phyloP scores from a whole-genome alignment of 2,329 filamentous ascomycete genomes.

The Bipolaris victoriae region DNA sequence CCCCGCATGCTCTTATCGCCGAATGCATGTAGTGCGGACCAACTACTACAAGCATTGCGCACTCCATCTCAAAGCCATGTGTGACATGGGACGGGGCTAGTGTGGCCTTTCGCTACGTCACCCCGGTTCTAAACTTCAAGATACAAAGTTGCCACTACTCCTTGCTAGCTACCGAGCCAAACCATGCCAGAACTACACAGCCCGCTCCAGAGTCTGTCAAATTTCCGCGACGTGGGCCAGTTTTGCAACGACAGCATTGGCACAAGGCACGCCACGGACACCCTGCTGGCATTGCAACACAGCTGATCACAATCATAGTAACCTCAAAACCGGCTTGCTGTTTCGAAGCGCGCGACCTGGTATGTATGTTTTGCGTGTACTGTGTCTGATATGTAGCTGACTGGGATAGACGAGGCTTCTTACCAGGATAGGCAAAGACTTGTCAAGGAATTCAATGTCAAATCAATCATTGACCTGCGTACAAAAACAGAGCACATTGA shows the following conservation, averaged over 20 bases:
- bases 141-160: background rate
- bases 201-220: constrained; percentile 41
- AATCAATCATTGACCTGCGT: constrained; percentile 78
- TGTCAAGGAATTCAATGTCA: constrained; percentile 65
- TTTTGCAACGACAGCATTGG: constrained; percentile 36
- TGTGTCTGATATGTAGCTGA: constrained; percentile 3
- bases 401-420: constrained; percentile 70
- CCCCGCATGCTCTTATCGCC: background rate
- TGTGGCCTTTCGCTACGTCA: constrained; percentile 17
- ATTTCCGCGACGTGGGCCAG: constrained; percentile 47
- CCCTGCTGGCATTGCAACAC: background rate
- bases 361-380: constrained; percentile 20
- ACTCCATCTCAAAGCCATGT: background rate
- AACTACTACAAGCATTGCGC: background rate
- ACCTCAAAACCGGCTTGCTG: constrained; percentile 35
- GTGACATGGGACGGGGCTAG: constrained; percentile 10
- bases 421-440: constrained; percentile 67
- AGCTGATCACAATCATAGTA: constrained; percentile 21
- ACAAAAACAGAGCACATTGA: constrained; percentile 78
- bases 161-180: background rate
- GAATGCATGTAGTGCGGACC: background rate
- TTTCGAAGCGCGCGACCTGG: constrained; percentile 47
- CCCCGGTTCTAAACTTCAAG: background rate
- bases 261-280: constrained; percentile 18
- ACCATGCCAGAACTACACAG: constrained; percentile 19